Evolutionary conservation across 768 basidiomycete species (phyloP).

Genomic region (Candolleomyces eurysporus): DNA sequence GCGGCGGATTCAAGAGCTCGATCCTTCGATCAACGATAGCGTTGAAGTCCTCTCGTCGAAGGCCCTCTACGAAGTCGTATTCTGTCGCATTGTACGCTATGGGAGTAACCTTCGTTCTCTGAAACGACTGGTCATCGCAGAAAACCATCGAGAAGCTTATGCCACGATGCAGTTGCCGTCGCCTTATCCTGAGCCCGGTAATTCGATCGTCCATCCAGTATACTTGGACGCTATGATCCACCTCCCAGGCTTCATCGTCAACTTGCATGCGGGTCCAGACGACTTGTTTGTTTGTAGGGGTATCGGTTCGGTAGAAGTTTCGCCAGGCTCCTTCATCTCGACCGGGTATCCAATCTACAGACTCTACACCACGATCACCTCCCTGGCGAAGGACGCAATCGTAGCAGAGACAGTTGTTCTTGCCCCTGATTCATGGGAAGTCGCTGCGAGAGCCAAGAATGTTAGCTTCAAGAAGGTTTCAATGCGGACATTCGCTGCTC

Average conservation of each 20-base stretch:
- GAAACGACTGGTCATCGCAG: conserved; percentile 47
- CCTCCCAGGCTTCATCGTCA: conserved; percentile 33
- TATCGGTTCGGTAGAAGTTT: conserved; percentile 34
- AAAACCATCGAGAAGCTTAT: conserved; percentile 47
- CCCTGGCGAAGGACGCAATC: conserved; percentile 8
- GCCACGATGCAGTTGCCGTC: conserved; percentile 46
- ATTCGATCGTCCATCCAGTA: conserved; percentile 47
- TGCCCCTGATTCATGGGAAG: conserved; percentile 43
- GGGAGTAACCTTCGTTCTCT: conserved; percentile 57
- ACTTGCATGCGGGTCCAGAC: conserved; percentile 1
- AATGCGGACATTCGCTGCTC: conserved; percentile 19
- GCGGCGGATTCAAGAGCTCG: conserved; percentile 30
- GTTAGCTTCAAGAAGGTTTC: conserved; percentile 59
- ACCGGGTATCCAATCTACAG: conserved; percentile 45
- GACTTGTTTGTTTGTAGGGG: conserved; percentile 43
- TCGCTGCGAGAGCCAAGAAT: conserved; percentile 57
- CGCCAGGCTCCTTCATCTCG: conserved; percentile 44
- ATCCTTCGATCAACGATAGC: conserved; percentile 10
- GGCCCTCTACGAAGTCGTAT: conserved; percentile 63
- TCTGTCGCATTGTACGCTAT: conserved; percentile 68
- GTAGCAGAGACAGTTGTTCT: conserved; percentile 35
- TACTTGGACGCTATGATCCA: conserved; percentile 71
- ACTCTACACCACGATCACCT: conserved; percentile 8
- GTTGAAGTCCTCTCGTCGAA: conserved; percentile 50
- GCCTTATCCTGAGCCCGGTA: conserved; percentile 16